These are phyloP conservation scores for Chrysophaeum taylorii DNA, from an alignment of 352 stramenopile species.

Conservation along the genomic window DNA sequence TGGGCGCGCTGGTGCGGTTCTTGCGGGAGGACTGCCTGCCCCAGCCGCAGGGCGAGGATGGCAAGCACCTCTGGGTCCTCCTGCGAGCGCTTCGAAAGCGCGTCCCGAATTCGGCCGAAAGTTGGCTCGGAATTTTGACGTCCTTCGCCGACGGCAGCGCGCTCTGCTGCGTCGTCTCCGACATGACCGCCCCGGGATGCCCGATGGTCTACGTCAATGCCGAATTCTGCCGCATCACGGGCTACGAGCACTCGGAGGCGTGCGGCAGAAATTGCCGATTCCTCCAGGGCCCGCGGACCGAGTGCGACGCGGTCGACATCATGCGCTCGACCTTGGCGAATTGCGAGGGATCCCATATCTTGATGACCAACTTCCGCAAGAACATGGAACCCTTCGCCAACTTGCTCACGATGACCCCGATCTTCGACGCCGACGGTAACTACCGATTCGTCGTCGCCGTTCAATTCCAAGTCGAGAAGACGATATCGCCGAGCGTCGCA, in stretches of 20 bases:
- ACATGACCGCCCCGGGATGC: not conserved
- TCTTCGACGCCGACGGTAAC: constrained; percentile 18
- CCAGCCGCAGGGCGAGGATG: not conserved
- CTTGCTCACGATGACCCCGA: constrained; percentile 28
- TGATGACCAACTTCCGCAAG: constrained; percentile 31
- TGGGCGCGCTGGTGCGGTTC: not conserved
- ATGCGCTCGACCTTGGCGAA: not conserved
- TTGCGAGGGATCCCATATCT: not conserved
- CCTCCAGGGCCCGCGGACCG: constrained; percentile 27
- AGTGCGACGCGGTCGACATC: constrained; percentile 6
- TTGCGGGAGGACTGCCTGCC: not conserved
- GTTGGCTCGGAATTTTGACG: not conserved
- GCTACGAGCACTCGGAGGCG: constrained; percentile 37
- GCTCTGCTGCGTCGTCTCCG: not conserved
- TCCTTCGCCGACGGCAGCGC: not conserved
- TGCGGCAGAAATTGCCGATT: constrained; percentile 32
- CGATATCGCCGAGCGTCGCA: constrained; percentile 22
- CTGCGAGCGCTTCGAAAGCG: not conserved
- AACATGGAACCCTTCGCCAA: constrained; percentile 31
- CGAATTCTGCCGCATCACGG: constrained; percentile 42
- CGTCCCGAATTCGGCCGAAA: not conserved
- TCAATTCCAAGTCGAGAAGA: constrained; percentile 28
- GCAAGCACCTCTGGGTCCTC: not conserved
- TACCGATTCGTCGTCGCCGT: constrained; percentile 32
- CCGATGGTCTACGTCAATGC: constrained; percentile 14